Conservation (phyloP, 139 green algal species). For the Coccomyxa sp. region DNA sequence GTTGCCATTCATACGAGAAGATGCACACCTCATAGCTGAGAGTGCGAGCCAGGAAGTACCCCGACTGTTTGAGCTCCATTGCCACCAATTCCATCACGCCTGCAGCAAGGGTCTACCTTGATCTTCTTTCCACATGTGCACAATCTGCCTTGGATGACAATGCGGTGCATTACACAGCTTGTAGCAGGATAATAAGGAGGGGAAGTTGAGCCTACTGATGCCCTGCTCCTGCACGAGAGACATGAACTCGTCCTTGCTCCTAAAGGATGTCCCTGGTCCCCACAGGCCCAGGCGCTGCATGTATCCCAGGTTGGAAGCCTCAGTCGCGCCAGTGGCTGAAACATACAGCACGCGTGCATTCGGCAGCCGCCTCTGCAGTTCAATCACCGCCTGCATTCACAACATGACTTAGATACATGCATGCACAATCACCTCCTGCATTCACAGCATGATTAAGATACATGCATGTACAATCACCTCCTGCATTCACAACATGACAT, state of each 20-base stretch:
- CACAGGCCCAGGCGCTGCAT: slow-evolving; percentile 63
- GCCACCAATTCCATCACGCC: slow-evolving; percentile 60
- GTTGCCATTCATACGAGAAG: neutral
- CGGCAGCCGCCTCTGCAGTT: slow-evolving; percentile 41
- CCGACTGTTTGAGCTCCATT: slow-evolving; percentile 53
- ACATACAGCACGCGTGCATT: slow-evolving; percentile 59
- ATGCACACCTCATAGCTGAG: slow-evolving; percentile 44
- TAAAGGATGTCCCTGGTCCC: slow-evolving; percentile 38
- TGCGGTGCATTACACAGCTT: neutral
- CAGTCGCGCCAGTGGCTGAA: slow-evolving; percentile 51
- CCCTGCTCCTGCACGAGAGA: neutral
- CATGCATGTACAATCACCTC: slow-evolving; percentile 30
- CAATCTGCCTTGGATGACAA: neutral
- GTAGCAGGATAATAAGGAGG: neutral
- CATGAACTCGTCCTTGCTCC: slow-evolving; percentile 8
- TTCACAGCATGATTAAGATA: neutral
- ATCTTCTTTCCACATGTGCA: slow-evolving; percentile 17
- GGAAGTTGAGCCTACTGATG: neutral
- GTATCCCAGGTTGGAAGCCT: slow-evolving; percentile 58
- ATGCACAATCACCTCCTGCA: slow-evolving; percentile 34
- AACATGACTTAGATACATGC: neutral
- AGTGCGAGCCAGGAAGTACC: slow-evolving; percentile 39
- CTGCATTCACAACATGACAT: neutral
- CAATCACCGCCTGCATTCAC: slow-evolving; percentile 32
- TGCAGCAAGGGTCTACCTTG: slow-evolving; percentile 6